A percentile compares a stretch with the other conserved stretches of the same genome.
These are phyloP conservation scores for Corchorus olitorius DNA, from an alignment of 345 rosid genomes.

Conservation along the genomic window DNA sequence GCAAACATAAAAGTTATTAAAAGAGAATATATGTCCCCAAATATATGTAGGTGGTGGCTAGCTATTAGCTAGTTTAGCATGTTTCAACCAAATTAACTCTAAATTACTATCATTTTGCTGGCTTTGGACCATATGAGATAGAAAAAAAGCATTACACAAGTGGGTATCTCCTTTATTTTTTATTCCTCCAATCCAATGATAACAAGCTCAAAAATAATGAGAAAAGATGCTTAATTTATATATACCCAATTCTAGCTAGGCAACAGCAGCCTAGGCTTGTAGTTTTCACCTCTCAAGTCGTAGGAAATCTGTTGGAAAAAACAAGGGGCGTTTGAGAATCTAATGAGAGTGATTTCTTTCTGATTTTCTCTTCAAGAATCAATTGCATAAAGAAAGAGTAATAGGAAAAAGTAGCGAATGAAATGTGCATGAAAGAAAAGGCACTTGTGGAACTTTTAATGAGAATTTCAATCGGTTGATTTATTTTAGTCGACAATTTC, in stretches of 20 bases:
- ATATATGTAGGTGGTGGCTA: too few relatives aligned
- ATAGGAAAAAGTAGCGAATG: neutral
- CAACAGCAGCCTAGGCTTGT: neutral
- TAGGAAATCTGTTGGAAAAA: neutral
- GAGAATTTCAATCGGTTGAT: too few relatives aligned
- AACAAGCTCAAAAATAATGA: neutral
- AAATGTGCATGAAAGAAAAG: neutral
- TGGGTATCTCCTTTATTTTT: conserved; percentile 4
- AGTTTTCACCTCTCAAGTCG: neutral
- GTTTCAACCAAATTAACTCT: neutral
- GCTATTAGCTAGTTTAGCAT: too few relatives aligned
- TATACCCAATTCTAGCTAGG: neutral
- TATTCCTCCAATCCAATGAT: neutral
- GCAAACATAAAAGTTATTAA: too few relatives aligned
- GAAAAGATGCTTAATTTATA: neutral
- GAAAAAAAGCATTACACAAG: conserved; percentile 1
- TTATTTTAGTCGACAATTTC: too few relatives aligned
- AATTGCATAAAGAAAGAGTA: neutral
- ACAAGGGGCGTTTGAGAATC: neutral
- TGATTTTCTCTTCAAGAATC: neutral
- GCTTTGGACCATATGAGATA: neutral
- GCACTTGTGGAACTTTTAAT: neutral
- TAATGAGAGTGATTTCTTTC: neutral
- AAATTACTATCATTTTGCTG: neutral
- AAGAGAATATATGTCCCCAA: too few relatives aligned